Percentiles rank a stretch among this genome's conserved stretches.
phyloP scores from a whole-genome alignment of 306 rosid genomes.

The Styphnolobium japonicum region DNA sequence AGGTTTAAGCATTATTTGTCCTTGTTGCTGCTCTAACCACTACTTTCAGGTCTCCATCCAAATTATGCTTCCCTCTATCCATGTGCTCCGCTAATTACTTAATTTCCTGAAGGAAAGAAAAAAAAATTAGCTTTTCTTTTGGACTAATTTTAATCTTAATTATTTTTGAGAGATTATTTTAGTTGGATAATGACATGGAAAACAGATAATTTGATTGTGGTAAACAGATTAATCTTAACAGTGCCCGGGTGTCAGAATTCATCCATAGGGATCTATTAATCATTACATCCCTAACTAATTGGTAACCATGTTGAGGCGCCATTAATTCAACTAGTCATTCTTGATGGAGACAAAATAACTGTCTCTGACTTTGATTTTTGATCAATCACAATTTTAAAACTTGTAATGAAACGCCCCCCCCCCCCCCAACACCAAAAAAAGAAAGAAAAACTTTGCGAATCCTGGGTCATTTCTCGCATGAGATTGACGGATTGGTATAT shows the following conservation, averaged over 20 bases:
- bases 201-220: background rate
- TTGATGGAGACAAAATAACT: conserved; percentile 10
- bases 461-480: conserved; percentile 24
- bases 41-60: conserved; percentile 1
- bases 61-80: background rate
- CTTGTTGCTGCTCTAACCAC: conserved; percentile 8
- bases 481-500: conserved; percentile 21
- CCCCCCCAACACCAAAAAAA: background rate
- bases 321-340: background rate
- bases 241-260: background rate
- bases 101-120: background rate
- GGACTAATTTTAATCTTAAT: background rate
- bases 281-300: background rate
- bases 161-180: background rate
- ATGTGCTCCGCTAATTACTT: background rate
- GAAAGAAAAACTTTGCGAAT: background rate
- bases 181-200: background rate
- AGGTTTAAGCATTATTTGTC: background rate
- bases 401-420: conserved; percentile 2
- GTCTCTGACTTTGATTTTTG: conserved; percentile 25
- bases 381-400: background rate
- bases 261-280: background rate
- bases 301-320: background rate
- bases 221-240: background rate
- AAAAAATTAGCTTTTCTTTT: background rate